A percentile compares a stretch with the other conserved stretches of the same genome.
phyloP scores from a whole-genome alignment of 805 yeast species.

The Candida tibetensis region DNA sequence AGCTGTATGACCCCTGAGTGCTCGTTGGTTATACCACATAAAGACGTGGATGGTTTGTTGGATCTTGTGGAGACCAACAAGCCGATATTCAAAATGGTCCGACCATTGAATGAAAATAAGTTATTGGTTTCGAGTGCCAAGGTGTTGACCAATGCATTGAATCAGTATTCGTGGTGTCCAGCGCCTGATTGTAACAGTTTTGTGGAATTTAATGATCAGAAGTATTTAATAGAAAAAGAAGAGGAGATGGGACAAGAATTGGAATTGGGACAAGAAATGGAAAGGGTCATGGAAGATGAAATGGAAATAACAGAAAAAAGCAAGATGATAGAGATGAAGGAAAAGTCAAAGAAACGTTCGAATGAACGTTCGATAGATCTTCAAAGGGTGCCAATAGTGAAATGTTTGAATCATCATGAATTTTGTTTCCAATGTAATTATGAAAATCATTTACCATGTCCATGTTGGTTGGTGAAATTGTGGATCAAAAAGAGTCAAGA shows the following conservation, averaged over 20 bases:
- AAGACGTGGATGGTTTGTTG: constrained; percentile 29
- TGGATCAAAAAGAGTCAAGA: constrained; percentile 83
- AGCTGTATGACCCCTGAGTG: constrained; percentile 68
- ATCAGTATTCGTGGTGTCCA: constrained; percentile 74
- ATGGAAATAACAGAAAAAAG: constrained; percentile 4
- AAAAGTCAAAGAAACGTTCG: no score
- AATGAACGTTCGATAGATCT: constrained; percentile 11
- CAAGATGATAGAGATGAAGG: constrained; percentile 2
- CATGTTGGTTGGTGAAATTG: constrained; percentile 61
- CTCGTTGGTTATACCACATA: constrained; percentile 37
- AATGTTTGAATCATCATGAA: constrained; percentile 61
- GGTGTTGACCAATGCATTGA: constrained; percentile 48
- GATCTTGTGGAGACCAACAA: constrained; percentile 4
- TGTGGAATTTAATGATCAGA: constrained; percentile 33
- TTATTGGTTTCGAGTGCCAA: constrained; percentile 40
- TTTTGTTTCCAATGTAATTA: constrained; percentile 77
- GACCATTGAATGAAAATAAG: constrained; percentile 32
- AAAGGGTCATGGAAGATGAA: constrained; percentile 2
- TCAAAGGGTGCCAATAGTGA: constrained; percentile 58
- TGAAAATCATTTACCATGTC: constrained; percentile 82
- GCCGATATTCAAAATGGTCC: constrained; percentile 11
- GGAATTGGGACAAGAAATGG: constrained; percentile 4
- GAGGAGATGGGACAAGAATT: constrained; percentile 20
- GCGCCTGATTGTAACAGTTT: constrained; percentile 72
- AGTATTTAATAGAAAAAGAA: no score